These are phyloP conservation scores for Sextonia rubra DNA, from an alignment of 164 flowering plant species.

Conservation along the genomic window DNA sequence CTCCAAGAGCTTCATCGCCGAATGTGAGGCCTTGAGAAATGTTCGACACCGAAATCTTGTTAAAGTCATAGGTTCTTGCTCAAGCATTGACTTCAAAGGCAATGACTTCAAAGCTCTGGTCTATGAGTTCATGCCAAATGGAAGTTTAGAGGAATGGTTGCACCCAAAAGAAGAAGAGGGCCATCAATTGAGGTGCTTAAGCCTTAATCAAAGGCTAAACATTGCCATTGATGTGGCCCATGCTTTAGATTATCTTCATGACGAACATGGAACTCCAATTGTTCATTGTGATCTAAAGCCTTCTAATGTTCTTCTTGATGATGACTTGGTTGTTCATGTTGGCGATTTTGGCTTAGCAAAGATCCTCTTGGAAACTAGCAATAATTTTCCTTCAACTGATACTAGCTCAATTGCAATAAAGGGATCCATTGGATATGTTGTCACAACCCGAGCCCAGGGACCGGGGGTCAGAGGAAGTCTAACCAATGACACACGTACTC, in stretches of 20 bases:
- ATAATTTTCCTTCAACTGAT: neutral
- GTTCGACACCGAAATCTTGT: slow-evolving; percentile 6
- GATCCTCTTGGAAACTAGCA: neutral
- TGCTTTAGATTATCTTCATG: slow-evolving; percentile 8
- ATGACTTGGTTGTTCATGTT: slow-evolving; percentile 3
- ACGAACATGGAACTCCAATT: neutral
- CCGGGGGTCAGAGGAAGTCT: no score
- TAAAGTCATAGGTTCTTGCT: slow-evolving; percentile 4
- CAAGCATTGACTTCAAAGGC: neutral
- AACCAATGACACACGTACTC: no score
- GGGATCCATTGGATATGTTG: slow-evolving; percentile 1
- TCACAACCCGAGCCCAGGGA: no score
- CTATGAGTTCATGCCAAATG: slow-evolving; percentile 3
- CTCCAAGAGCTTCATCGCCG: slow-evolving; percentile 2
- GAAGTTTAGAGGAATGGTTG: slow-evolving; percentile 6
- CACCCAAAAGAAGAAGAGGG: neutral
- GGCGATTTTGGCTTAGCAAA: slow-evolving; percentile 10
- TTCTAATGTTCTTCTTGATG: slow-evolving; percentile 5
- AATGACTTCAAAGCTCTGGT: slow-evolving; percentile 9
- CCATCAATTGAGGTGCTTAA: neutral
- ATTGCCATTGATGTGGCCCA: slow-evolving; percentile 7
- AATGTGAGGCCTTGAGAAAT: slow-evolving; percentile 3
- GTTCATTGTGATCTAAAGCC: slow-evolving; percentile 9
- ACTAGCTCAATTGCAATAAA: neutral
- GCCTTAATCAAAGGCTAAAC: neutral